Base-by-base conservation (phyloP, 2,329 filamentous ascomycete genomes). In the Neopestalotiopsis rosae region DNA sequence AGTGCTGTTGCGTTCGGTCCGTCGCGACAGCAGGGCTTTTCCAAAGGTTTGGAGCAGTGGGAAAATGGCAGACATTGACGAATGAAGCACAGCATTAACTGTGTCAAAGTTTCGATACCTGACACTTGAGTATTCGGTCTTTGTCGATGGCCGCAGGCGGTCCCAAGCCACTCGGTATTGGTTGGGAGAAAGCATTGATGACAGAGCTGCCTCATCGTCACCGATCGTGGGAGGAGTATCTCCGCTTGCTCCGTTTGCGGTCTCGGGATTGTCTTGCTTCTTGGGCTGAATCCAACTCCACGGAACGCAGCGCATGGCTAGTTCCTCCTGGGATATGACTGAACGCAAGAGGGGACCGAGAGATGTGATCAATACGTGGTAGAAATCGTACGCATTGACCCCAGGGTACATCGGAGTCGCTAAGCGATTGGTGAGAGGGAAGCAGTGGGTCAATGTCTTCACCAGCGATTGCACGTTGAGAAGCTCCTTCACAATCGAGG, bases 41-140 rank as follows among this genome's bases (percentile, higher is more conserved):
- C 95, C 95, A 58, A 98, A 84, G 1, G 90, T 91, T 76, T 97
- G 94, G 77, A 97, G 92, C 73, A 98, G 92, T 0, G 92, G 91
- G 20, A 94, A 92, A n/a, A 95, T 92, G 3, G 91, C 91, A 9
- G 90, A 90, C 28, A 95, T 91, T 74, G 97, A 88, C 42, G 93
- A 91, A 74, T 92, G 91, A 13, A 98, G 86, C 12, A 98, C 84
- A 72, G 91, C 91, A 49, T 92, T 89, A 59, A 98, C 85, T 13
- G 89, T 91, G 76, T 92, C 90, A 56, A 92, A 94, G 78, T 98
- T 99, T 77, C 92, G 81, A 73, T 83, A 89, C n/a, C 84, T 81
- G 28, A 83, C 76, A 20, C 80, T 76, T 2, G 72, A 75, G 56
- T 74, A 76, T 58, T 75, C 74, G 45, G 58, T 75, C 68, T 73